Percentiles rank a stretch among this genome's conserved stretches.
Evolutionary conservation across 2,329 filamentous ascomycete species (phyloP).

Genomic region (Cytospora piceicola): DNA sequence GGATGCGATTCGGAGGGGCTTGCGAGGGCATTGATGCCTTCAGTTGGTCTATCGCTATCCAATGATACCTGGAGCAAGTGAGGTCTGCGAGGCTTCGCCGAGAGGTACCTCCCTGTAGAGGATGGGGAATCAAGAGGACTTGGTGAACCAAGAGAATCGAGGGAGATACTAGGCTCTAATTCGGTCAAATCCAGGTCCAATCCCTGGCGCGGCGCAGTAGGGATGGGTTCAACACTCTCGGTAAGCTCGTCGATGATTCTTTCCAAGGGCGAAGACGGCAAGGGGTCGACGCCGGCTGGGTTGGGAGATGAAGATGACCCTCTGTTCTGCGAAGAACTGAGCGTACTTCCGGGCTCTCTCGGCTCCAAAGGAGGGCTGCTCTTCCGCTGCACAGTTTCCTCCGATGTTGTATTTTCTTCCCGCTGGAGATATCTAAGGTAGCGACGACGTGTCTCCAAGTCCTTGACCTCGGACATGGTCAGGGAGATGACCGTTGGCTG

Average conservation of each 20-base stretch:
- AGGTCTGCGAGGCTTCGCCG: constrained; percentile 16
- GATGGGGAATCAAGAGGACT: constrained; percentile 7
- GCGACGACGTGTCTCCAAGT: constrained; percentile 42
- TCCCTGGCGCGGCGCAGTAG: background rate
- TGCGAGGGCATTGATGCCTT: background rate
- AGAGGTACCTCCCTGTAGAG: constrained; percentile 11
- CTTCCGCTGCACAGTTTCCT: constrained; percentile 29
- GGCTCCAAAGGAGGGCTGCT: constrained; percentile 13
- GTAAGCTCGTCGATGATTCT: background rate
- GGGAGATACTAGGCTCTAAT: constrained; percentile 5
- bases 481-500: constrained; percentile 45
- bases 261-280: constrained; percentile 10
- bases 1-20: background rate
- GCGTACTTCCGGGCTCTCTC: constrained; percentile 6
- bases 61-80: constrained; percentile 1
- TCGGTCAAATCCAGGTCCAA: background rate
- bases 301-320: constrained; percentile 12
- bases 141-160: constrained; percentile 5
- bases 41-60: background rate
- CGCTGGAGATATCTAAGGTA: constrained; percentile 41
- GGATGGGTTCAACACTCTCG: background rate
- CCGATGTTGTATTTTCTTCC: constrained; percentile 32
- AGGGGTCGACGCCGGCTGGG: constrained; percentile 3
- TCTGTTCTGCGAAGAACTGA: constrained; percentile 20
- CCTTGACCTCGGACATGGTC: constrained; percentile 47